A percentile compares a stretch with the other conserved stretches of the same genome.
Conservation (phyloP, 1,139 yeast genomes). For the Scheffersomyces cryptocercus region DNA sequence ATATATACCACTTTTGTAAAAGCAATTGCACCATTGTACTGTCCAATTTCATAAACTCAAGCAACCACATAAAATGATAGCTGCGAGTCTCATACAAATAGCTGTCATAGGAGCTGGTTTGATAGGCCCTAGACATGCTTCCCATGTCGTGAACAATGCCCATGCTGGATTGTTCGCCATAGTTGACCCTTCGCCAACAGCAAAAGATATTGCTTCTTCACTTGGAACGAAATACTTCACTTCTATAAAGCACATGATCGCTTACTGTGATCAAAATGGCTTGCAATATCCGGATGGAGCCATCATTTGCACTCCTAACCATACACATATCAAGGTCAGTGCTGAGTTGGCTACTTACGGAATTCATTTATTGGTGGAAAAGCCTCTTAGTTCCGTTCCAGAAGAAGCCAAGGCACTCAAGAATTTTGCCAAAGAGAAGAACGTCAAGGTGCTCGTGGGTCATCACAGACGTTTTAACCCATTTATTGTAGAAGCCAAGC, state of each 20-base stretch:
- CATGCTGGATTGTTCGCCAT: slow-evolving; percentile 34
- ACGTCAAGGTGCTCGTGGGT: slow-evolving; percentile 36
- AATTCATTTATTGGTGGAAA: slow-evolving; percentile 38
- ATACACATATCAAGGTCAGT: slow-evolving; percentile 36
- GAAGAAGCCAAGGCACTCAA: slow-evolving; percentile 34
- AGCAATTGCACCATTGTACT: too few relatives aligned
- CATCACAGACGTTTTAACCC: slow-evolving; percentile 45
- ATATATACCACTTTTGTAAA: too few relatives aligned
- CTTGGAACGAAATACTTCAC: slow-evolving; percentile 28
- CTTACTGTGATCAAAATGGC: slow-evolving; percentile 22
- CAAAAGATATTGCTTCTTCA: slow-evolving; percentile 25
- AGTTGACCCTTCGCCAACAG: slow-evolving; percentile 32
- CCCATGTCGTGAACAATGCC: slow-evolving; percentile 27
- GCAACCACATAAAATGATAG: slow-evolving; percentile 11
- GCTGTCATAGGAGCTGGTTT: slow-evolving; percentile 42
- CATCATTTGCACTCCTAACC: slow-evolving; percentile 42
- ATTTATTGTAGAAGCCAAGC: slow-evolving; percentile 36
- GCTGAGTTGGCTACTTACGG: slow-evolving; percentile 35
- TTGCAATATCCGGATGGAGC: slow-evolving; percentile 36
- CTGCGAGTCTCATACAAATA: slow-evolving; percentile 17
- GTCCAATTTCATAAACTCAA: background rate
- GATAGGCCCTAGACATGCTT: slow-evolving; percentile 46
- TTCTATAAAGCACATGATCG: slow-evolving; percentile 28
- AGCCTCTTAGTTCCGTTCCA: slow-evolving; percentile 35
- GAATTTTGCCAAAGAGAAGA: slow-evolving; percentile 18